Base-by-base conservation (phyloP, 108 stramenopile species). In the Chaetoceros muelleri region DNA sequence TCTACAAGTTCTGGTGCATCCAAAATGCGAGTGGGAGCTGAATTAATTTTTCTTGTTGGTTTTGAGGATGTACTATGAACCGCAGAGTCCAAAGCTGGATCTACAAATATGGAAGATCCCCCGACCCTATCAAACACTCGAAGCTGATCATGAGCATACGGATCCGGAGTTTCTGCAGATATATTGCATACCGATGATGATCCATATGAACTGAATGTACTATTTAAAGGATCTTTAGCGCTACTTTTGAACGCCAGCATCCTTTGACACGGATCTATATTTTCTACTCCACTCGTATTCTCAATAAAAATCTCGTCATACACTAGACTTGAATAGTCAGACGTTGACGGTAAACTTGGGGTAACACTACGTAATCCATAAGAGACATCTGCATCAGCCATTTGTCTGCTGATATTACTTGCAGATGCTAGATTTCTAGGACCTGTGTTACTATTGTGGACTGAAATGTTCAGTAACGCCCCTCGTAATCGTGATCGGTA, bases 1-100 rank as follows among this genome's bases (percentile, higher is more conserved):
- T 97, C 94, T 52, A 95, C 81, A 28, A 98, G 60, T 34, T 95
- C 97, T 1, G 97, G 97, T 23, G 96, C 97, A 72, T 97, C 96
- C 34, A 99, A 74, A 64, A 97, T 93, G 8, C 97, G 90, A 40
- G 75, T 75, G 5, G 99, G 99, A 3, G 95, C 89, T 28, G 95
- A 94, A 44, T 97, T 92, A 54, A 99, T 98, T 64, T 79, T 79
- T 10, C 96, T 84, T 13, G 54, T 71, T 18, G 53, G 19, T 28
- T 60, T 54, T 17, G 28, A 28, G 10, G 50, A 34, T 1, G 72
- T 57, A 24, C 57, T 53, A 26, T 62, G 60, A 31, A 44, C 22
- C 19, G 26, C 55, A n/a, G 52, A 30, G 34, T 58, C 61, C 1
- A 30, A 28, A 16, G 51, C 44, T 13, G 50, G n/a, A 31, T 73